Conservation (phyloP, 495 filamentous ascomycete species). For the Cercophora scortea region DNA sequence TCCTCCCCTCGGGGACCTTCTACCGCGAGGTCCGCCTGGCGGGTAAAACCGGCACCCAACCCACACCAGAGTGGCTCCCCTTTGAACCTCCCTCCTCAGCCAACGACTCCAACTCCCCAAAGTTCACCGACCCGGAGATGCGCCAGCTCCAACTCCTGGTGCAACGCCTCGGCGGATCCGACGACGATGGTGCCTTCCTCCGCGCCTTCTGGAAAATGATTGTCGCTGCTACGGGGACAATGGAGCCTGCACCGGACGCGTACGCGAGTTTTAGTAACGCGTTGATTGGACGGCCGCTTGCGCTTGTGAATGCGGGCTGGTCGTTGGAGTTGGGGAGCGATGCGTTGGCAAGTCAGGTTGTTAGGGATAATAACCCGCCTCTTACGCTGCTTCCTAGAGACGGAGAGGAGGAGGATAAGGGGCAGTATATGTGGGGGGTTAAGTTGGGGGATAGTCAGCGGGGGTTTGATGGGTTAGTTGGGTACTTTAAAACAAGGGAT, state of each 20-base stretch:
- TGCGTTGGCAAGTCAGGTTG: conserved; percentile 4
- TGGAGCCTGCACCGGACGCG: conserved; percentile 20
- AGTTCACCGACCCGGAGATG: conserved; percentile 12
- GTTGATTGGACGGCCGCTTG: conserved; percentile 41
- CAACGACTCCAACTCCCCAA: background rate
- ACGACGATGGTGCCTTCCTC: conserved; percentile 30
- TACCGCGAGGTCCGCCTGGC: conserved; percentile 40
- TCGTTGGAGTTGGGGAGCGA: conserved; percentile 34
- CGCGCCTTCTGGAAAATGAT: conserved; percentile 34
- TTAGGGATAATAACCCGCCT: background rate
- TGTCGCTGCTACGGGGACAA: conserved; percentile 8
- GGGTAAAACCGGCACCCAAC: conserved; percentile 10
- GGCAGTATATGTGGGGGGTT: conserved; percentile 18
- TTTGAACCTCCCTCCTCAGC: conserved; percentile 10
- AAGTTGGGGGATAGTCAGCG: conserved; percentile 30
- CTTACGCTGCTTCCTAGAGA: background rate
- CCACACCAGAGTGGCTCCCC: conserved; percentile 26
- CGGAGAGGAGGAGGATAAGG: background rate
- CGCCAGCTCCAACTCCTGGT: background rate
- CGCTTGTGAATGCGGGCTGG: conserved; percentile 38
- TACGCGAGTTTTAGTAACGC: conserved; percentile 30
- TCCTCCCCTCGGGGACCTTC: conserved; percentile 41
- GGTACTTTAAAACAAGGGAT: background rate
- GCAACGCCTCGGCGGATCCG: background rate
- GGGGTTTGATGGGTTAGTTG: background rate